Evolutionary conservation across 2,329 filamentous ascomycete genomes (phyloP).

Genomic region (Ambrosiella beaveri): DNA sequence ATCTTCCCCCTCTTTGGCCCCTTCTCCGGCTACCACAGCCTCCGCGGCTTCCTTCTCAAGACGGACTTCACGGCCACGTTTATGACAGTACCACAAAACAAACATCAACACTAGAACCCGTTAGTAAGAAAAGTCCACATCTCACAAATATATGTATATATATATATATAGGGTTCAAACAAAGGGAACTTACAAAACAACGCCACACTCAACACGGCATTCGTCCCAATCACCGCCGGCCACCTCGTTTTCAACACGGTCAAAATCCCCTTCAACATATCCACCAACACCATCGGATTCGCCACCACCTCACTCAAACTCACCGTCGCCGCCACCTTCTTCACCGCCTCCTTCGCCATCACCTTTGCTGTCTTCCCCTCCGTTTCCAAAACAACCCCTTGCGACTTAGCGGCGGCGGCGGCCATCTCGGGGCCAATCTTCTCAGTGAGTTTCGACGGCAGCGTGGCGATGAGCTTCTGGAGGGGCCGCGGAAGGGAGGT

Average conservation of each 20-base stretch:
- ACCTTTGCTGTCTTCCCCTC: slow-evolving; percentile 28
- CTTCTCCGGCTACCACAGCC: too few relatives aligned
- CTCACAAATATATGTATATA: too few relatives aligned
- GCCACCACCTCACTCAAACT: slow-evolving; percentile 65
- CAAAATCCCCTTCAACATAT: slow-evolving; percentile 77
- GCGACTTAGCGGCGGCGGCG: slow-evolving; percentile 60
- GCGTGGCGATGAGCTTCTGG: slow-evolving; percentile 68
- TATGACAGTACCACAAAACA: slow-evolving; percentile 96
- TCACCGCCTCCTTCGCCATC: slow-evolving; percentile 43
- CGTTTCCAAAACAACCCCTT: slow-evolving; percentile 37
- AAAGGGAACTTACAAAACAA: slow-evolving; percentile 52
- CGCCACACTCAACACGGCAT: slow-evolving; percentile 76
- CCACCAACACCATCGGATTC: slow-evolving; percentile 71
- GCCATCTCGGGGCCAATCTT: slow-evolving; percentile 66
- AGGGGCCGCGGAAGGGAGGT: slow-evolving; percentile 59
- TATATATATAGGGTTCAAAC: background rate
- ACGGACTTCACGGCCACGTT: slow-evolving; percentile 64
- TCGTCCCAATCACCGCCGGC: slow-evolving; percentile 81
- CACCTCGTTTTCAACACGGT: slow-evolving; percentile 74
- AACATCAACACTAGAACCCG: slow-evolving; percentile 56
- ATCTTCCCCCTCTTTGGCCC: too few relatives aligned
- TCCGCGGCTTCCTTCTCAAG: too few relatives aligned
- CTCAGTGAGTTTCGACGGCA: slow-evolving; percentile 66
- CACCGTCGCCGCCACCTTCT: slow-evolving; percentile 51
- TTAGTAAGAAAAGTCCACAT: slow-evolving; percentile 2